Evolutionary conservation across 495 filamentous ascomycete species (phyloP).

Genomic region (Mytilinidion resinicola): DNA sequence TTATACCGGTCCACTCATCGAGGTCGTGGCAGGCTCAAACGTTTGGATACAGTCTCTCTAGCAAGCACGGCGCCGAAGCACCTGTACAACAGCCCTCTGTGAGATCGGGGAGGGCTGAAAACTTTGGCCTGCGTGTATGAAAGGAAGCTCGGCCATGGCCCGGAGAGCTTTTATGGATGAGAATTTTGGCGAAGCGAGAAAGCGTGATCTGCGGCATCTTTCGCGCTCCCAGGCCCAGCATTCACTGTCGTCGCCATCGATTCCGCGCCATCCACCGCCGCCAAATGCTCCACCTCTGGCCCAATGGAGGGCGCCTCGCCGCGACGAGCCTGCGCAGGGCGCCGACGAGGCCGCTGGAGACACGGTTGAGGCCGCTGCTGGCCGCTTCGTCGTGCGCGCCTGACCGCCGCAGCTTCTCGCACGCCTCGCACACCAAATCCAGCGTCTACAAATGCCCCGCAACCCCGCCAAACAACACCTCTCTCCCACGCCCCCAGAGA

Average conservation of each 20-base stretch:
- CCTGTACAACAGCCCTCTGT: constrained; percentile 22
- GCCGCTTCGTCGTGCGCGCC: constrained; percentile 1
- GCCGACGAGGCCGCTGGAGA: background rate
- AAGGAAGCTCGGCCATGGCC: background rate
- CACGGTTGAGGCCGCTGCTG: background rate
- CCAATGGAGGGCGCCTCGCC: background rate
- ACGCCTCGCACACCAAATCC: constrained; percentile 6
- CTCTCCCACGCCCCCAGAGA: background rate
- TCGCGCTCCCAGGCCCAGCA: background rate
- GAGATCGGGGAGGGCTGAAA: constrained; percentile 19
- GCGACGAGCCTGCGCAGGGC: background rate
- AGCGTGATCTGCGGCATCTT: constrained; percentile 14
- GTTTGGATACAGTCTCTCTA: constrained; percentile 19
- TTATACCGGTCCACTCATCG: constrained; percentile 18
- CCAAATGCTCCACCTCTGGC: background rate
- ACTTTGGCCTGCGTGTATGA: constrained; percentile 23
- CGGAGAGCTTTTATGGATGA: background rate
- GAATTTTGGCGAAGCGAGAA: background rate
- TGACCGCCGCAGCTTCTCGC: background rate
- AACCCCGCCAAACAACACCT: background rate
- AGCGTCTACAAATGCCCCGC: background rate
- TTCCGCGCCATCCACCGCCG: constrained; percentile 5
- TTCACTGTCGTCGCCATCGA: constrained; percentile 11
- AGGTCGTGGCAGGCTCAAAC: constrained; percentile 27
- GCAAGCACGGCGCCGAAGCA: constrained; percentile 19